Base-by-base conservation (phyloP, 805 yeast species). In the Isabelozyma gotoi region DNA sequence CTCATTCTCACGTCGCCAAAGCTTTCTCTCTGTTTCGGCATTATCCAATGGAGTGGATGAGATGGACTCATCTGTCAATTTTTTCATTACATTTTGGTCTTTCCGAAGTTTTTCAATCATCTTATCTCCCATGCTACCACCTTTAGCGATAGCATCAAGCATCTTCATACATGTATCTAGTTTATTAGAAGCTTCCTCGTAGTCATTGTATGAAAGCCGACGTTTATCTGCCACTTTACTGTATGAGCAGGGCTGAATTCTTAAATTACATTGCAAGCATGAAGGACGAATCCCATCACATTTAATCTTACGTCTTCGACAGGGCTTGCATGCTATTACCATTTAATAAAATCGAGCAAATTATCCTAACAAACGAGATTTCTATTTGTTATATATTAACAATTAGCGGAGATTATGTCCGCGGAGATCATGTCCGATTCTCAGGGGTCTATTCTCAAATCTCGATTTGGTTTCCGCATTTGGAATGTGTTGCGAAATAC, bases 311-410 rank as follows among this genome's bases (percentile, higher is more conserved):
- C 38, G 41, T 29, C 15, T 36, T 19, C 44, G 36, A 34, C 47
- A 44, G 7, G 47, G 44, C 33, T 33, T 37, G 35, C 47, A 44
- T 14, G 47, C 41, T 7, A 36, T 17, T 11, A 11, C 51, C 52
- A 52, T 18, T 47, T 20, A 20, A 20, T 20, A 20, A 20, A 20
- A 8, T 20, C 8, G 24, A 20, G 8, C 24, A 20, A 8, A 20
- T 20, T 20, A 7, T 20, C 8, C 8, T 20, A 20, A 20, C 24
- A 20, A 20, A 20, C 8, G 24, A 20, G 24, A 7, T 20, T 20
- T 20, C 8, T 6, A 8, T 20, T 7, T 20, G 8, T 20, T 20
- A 8, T 20, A 20, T 7, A 21, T 10, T 21, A 5, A 21, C 11
- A 21, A 10, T 21, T 5, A 21, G 11, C 29, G 29, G 29, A 21